Conservation (phyloP, 805 yeast species). For the Candida stauntonica region DNA sequence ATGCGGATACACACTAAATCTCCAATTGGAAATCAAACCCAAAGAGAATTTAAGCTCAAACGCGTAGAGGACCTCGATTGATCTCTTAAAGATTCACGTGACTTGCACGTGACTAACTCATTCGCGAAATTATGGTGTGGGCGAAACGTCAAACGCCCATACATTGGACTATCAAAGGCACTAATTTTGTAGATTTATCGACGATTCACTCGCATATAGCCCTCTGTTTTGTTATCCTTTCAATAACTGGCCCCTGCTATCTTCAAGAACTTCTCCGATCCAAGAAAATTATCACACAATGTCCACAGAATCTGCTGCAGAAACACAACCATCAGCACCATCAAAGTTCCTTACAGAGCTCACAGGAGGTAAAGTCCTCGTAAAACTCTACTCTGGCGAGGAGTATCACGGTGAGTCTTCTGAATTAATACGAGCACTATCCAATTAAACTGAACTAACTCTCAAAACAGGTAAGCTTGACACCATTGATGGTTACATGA, state of each 20-base stretch:
- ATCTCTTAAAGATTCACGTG: no score
- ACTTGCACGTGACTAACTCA: not conserved
- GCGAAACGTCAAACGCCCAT: no score
- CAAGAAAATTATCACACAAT: slow-evolving; percentile 1
- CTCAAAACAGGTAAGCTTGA: slow-evolving; percentile 46
- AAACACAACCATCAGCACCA: slow-evolving; percentile 42
- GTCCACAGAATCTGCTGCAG: slow-evolving; percentile 13
- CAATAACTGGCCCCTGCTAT: not conserved
- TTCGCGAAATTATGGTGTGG: no score
- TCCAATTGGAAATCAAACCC: no score
- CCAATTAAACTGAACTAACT: no score
- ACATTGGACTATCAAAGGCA: not conserved
- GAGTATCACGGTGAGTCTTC: slow-evolving; percentile 65
- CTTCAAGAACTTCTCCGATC: not conserved
- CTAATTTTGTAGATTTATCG: not conserved
- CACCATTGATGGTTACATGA: slow-evolving; percentile 96
- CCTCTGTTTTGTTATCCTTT: not conserved
- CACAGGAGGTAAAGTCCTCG: slow-evolving; percentile 74
- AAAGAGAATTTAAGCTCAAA: no score
- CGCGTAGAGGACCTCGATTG: no score
- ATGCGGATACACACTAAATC: no score
- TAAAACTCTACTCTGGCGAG: slow-evolving; percentile 82
- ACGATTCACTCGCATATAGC: not conserved
- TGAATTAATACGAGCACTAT: no score
- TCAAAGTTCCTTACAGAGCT: slow-evolving; percentile 77